phyloP scores from a whole-genome alignment of 2,329 filamentous ascomycete species.

The Xylaria sp. region DNA sequence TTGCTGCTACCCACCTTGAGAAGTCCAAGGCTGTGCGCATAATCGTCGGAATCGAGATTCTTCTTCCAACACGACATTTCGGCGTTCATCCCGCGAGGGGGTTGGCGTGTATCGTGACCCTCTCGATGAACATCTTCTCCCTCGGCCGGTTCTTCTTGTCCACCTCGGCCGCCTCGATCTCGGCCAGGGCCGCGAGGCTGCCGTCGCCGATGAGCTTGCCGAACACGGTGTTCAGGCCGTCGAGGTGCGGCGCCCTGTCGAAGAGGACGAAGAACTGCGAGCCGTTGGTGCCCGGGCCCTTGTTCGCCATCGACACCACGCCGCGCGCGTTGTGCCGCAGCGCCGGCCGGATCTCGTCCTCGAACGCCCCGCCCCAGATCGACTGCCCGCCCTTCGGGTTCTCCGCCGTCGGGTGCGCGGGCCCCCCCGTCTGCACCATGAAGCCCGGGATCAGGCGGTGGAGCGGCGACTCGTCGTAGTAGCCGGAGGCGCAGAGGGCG shows the following conservation, averaged over 20 bases:
- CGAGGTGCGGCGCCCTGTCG: slow-evolving; percentile 76
- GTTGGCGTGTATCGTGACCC: slow-evolving; percentile 77
- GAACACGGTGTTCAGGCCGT: slow-evolving; percentile 84
- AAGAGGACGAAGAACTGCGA: slow-evolving; percentile 84
- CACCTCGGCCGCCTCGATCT: slow-evolving; percentile 71
- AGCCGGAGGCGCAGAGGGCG: slow-evolving; percentile 77
- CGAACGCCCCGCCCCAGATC: slow-evolving; percentile 74
- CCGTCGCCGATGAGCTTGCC: slow-evolving; percentile 72
- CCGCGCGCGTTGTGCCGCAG: slow-evolving; percentile 70
- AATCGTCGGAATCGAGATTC: not conserved
- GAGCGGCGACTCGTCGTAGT: slow-evolving; percentile 75
- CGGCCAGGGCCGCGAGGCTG: slow-evolving; percentile 65
- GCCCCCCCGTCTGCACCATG: slow-evolving; percentile 77
- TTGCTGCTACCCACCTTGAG: too few relatives aligned
- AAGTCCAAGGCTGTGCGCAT: not conserved
- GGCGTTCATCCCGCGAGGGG: slow-evolving; percentile 64
- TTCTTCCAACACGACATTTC: not conserved
- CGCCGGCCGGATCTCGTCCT: slow-evolving; percentile 77
- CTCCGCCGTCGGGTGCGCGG: slow-evolving; percentile 55
- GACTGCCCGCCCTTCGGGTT: slow-evolving; percentile 71
- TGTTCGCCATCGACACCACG: slow-evolving; percentile 78
- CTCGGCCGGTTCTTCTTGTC: slow-evolving; percentile 79
- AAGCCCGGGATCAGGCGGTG: slow-evolving; percentile 81
- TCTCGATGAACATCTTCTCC: slow-evolving; percentile 67
- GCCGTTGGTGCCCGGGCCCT: slow-evolving; percentile 72